Evolutionary conservation across 805 yeast genomes (phyloP).

Genomic region (Candida montana): DNA sequence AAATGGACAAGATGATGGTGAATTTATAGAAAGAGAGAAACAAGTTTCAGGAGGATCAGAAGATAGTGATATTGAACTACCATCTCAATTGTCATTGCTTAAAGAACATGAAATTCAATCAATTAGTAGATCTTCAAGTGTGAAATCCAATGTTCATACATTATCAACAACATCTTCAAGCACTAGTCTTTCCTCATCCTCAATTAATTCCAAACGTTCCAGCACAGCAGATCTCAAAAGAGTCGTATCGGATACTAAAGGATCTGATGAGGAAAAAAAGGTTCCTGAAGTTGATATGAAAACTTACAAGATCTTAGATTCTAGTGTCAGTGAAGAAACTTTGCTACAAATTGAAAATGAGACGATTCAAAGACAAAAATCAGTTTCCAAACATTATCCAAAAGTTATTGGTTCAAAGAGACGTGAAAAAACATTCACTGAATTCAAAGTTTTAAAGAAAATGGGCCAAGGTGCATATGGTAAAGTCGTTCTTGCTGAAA

Average conservation of each 20-base stretch:
- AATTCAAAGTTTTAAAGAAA: constrained; percentile 64
- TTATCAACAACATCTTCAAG: constrained; percentile 16
- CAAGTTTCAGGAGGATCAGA: constrained; percentile 3
- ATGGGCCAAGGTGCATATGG: constrained; percentile 98
- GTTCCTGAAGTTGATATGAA: constrained; percentile 5
- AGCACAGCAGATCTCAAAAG: constrained; percentile 4
- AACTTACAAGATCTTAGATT: constrained; percentile 16
- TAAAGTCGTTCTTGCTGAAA: constrained; percentile 76
- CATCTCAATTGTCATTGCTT: constrained; percentile 35
- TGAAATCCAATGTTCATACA: constrained; percentile 17
- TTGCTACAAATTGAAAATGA: constrained; percentile 42
- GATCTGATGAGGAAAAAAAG: constrained; percentile 5
- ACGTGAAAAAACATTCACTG: constrained; percentile 64
- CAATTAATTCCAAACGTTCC: constrained; percentile 7
- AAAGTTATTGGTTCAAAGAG: constrained; percentile 59
- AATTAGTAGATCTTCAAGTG: constrained; percentile 23
- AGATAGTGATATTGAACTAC: constrained; percentile 30
- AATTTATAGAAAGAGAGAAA: background rate
- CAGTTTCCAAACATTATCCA: constrained; percentile 31
- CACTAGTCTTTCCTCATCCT: constrained; percentile 8
- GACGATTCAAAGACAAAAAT: constrained; percentile 32
- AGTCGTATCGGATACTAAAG: background rate
- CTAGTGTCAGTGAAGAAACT: constrained; percentile 31
- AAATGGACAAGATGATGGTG: background rate
- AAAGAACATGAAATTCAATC: constrained; percentile 32